Evolutionary conservation across 495 filamentous ascomycete species (phyloP).

Genomic region (Chaetomium fimeti): DNA sequence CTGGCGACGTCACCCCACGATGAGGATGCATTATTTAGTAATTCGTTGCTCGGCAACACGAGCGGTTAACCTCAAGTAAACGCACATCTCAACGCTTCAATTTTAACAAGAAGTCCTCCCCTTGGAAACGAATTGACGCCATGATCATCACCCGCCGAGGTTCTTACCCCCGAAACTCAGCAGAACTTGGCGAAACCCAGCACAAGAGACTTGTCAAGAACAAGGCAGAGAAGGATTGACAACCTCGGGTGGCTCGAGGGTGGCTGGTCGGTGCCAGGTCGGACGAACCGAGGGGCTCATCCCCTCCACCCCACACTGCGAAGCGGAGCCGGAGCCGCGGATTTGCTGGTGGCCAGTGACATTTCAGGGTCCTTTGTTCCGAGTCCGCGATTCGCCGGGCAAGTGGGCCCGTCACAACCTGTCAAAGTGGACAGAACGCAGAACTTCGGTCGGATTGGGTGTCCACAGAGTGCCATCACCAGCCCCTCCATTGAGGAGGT

Average conservation of each 20-base stretch:
- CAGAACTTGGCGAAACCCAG: neutral
- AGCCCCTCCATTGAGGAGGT: conserved; percentile 15
- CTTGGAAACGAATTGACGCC: neutral
- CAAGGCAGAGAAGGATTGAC: neutral
- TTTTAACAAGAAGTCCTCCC: neutral
- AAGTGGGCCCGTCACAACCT: conserved; percentile 24
- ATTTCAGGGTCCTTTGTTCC: conserved; percentile 17
- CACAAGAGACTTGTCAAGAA: neutral
- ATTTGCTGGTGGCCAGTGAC: conserved; percentile 25
- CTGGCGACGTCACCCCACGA: conserved; percentile 12
- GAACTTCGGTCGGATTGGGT: conserved; percentile 35
- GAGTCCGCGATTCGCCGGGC: conserved; percentile 36
- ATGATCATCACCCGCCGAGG: neutral
- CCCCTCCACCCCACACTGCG: conserved; percentile 17
- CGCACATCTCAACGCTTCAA: neutral
- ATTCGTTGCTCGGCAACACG: conserved; percentile 24
- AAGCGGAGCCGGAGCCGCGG: conserved; percentile 25
- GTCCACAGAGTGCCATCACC: conserved; percentile 18
- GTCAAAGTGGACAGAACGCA: conserved; percentile 32
- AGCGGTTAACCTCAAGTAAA: neutral
- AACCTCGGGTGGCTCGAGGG: neutral
- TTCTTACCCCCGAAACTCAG: neutral
- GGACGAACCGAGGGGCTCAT: conserved; percentile 10
- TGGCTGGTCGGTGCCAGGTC: conserved; percentile 1
- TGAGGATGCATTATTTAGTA: neutral